Base-by-base conservation (phyloP, 208 protist genomes). In the Leishmania mexicana region DNA sequence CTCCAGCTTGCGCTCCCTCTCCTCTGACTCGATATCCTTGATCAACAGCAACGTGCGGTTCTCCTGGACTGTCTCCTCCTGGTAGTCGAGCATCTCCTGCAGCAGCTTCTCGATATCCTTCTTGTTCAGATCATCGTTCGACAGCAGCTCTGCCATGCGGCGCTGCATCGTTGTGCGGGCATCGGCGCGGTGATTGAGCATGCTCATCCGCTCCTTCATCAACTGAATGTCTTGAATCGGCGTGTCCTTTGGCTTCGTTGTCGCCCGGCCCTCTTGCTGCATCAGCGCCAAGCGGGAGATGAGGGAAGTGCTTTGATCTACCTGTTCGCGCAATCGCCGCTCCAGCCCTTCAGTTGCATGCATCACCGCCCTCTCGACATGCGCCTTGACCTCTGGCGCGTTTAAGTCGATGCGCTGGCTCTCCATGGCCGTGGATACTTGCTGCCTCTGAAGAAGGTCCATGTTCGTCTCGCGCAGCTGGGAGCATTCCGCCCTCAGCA, bases 1-100 rank as follows among this genome's bases (percentile, higher is more conserved):
- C 10, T 58, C 58, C 76, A 93, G 83, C 49, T 53, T 57, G 35
- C 90, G 84, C 75, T 90, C 84, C 58, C 64, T 74, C 47, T 96
- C 93, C 62, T 95, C 89, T 21, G 70, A 51, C 79, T 92, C 80
- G 53, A 95, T 89, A 57, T 92, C 83, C 65, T 92, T 84, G 79
- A 95, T 89, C 45, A 89, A 62, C 40, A 96, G 74, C 70, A 81
- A 51, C 35, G 91, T 94, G 47, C 78, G 74, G 73, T 85, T 87
- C 54, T 95, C 89, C 47, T 92, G 79, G 8, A 92, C 88, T 40
- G 78, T 75, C 2, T 87, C 83, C 67, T 96, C 91, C 85, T 96
- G 93, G 49, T 92, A 92, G 82, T 96, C 91, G 0, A 95, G 83
- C 83, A 95, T 92, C 77, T 92, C 85, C 73, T 91, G 83, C 78